Conservation (phyloP, 352 stramenopile genomes). For the Plasmopara viticola region DNA sequence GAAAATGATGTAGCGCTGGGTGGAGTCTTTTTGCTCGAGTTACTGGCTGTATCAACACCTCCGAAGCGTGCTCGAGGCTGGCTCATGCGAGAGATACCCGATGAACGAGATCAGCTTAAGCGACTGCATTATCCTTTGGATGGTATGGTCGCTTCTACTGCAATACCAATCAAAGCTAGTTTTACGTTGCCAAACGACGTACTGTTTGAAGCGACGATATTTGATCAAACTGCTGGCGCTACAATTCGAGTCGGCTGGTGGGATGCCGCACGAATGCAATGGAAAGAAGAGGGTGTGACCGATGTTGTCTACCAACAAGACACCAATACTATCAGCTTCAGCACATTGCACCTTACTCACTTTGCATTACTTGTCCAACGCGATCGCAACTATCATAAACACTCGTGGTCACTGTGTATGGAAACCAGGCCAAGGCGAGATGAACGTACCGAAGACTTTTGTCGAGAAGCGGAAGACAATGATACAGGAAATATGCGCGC, state of each 20-base stretch:
- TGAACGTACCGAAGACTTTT: conserved; percentile 2
- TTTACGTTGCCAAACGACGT: conserved; percentile 45
- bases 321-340: conserved; percentile 60
- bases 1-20: conserved; percentile 42
- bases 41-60: conserved; percentile 58
- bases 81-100: conserved; percentile 68
- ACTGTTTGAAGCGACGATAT: conserved; percentile 27
- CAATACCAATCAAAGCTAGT: conserved; percentile 59
- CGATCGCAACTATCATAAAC: conserved; percentile 66
- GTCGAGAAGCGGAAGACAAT: conserved; percentile 6
- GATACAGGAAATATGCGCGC: conserved; percentile 23
- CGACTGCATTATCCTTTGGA: conserved; percentile 70
- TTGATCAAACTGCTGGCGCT: neutral
- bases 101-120: conserved; percentile 50
- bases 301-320: conserved; percentile 54
- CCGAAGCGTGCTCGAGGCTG: conserved; percentile 65
- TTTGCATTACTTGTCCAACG: conserved; percentile 60
- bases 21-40: conserved; percentile 58
- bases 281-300: conserved; percentile 73
- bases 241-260: conserved; percentile 63
- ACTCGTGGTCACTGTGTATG: conserved; percentile 55
- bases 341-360: conserved; percentile 67
- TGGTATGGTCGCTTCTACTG: conserved; percentile 60
- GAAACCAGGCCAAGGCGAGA: conserved; percentile 25
- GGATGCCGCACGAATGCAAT: conserved; percentile 39